Percentiles rank a stretch among this genome's conserved stretches.
These are phyloP conservation scores for Aleurites moluccanus DNA, from an alignment of 441 rosid genomes.

Conservation along the genomic window DNA sequence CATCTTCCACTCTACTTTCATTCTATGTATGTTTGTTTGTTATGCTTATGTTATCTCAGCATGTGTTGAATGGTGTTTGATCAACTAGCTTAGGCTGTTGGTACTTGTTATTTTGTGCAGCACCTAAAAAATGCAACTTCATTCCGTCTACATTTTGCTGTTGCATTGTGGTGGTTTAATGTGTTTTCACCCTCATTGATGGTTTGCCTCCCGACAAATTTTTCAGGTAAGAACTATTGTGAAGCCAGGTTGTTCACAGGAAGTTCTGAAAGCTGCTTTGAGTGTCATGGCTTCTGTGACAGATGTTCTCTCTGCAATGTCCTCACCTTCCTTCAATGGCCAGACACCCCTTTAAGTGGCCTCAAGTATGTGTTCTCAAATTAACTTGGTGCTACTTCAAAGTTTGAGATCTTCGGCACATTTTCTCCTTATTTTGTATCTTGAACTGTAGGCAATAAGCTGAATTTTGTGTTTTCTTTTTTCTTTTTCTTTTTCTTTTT, in stretches of 20 bases:
- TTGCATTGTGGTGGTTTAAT: background rate
- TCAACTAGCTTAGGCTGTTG: background rate
- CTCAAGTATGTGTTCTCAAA: background rate
- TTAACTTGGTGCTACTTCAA: conserved; percentile 9
- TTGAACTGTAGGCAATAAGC: conserved; percentile 22
- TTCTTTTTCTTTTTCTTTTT: background rate
- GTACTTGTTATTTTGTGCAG: background rate
- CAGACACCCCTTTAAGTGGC: conserved; percentile 38
- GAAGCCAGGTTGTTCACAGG: conserved; percentile 93
- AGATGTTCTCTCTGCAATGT: conserved; percentile 76
- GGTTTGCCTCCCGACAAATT: background rate
- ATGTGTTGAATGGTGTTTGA: background rate
- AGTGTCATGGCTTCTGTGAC: conserved; percentile 93
- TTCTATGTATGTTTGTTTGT: background rate
- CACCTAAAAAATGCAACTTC: no score
- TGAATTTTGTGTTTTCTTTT: conserved; percentile 13
- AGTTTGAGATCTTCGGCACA: background rate
- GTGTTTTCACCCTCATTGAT: background rate
- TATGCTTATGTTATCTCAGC: background rate
- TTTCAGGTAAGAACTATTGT: conserved; percentile 76
- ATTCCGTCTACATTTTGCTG: background rate
- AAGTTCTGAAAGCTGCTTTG: conserved; percentile 91
- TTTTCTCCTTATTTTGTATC: background rate
- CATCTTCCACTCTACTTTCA: background rate
- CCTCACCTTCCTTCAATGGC: conserved; percentile 49